Evolutionary conservation across 1,284 basidiomycete genomes (phyloP), one percentile per base, ranked within the genome.

Genomic region (Rhodotorula glutinis): DNA sequence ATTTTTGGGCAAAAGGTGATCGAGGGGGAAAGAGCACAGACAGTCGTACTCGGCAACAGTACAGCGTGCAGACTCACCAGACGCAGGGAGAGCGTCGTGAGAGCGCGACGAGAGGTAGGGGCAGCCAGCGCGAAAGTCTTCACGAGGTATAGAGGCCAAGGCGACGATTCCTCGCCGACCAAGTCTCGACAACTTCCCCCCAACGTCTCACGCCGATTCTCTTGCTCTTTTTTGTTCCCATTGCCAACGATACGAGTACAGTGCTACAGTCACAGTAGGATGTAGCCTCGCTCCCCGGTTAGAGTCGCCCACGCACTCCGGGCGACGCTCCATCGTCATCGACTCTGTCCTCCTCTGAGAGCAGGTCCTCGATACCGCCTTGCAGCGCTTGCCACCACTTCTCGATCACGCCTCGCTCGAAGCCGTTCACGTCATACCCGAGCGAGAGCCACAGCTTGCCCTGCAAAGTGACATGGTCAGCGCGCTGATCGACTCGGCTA

Each of bases 401-500:
- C 70, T 86, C 82, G 43, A 88, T 84, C 5, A 81, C 79, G 3
- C 81, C 84, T 52, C 81, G 80, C 38, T 86, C 82, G 73, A 88
- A 88, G 0, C 87, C 88, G 74, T 87, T 86, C 72, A 83, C 80
- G 74, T 91, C 89, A 76, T 88, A 90, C 0, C 88, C 87, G 41
- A 90, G 79, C 68, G 86, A 88, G 29, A 90, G 76, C 86, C 86
- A 89, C 29, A 90, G 57, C 60, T 70, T 64, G 58, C 66, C 68
- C 43, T 63, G 54, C 51, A 21, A 17, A 33, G 27, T 9, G 14
- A 16, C 4, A 19, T 21, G 43, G 43, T 44, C 43, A 44, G 14
- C 43, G 8, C 5, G n/a, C 11, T 5, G 33, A 5, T 11, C 33
- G 33, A 7, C 33, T 5, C 33, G 33, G 33, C 33, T 5, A 38